phyloP scores from a whole-genome alignment of 495 filamentous ascomycete genomes.

The Viridothelium virens region DNA sequence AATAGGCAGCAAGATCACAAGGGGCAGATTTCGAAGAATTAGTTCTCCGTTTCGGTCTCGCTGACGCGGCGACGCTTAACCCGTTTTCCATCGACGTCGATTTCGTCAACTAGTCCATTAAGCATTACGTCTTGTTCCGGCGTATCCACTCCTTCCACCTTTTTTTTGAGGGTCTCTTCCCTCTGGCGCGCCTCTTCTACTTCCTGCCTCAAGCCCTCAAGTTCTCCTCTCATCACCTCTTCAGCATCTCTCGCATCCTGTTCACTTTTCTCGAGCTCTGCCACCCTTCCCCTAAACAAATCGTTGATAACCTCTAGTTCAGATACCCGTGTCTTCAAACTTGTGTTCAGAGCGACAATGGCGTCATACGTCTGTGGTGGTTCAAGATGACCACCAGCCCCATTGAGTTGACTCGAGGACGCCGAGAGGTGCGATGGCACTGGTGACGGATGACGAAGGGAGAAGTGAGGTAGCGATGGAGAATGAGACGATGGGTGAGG shows the following conservation, averaged over 20 bases:
- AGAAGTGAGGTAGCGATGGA: constrained; percentile 45
- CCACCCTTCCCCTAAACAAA: constrained; percentile 79
- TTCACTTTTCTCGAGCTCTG: constrained; percentile 77
- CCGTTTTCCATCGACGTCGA: background rate
- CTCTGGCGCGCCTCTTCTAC: constrained; percentile 67
- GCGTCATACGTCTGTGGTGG: constrained; percentile 61
- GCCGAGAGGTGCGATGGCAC: constrained; percentile 51
- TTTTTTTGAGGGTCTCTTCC: constrained; percentile 74
- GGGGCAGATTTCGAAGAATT: background rate
- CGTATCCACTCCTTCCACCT: constrained; percentile 68
- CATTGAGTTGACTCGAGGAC: constrained; percentile 42
- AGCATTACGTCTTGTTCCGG: background rate
- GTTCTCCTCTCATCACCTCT: constrained; percentile 47
- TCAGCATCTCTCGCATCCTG: constrained; percentile 54
- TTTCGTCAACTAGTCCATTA: background rate
- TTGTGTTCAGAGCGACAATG: constrained; percentile 32
- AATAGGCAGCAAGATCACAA: background rate
- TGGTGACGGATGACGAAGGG: constrained; percentile 57
- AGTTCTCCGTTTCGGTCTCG: background rate
- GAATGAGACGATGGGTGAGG: constrained; percentile 41
- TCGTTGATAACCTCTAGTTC: constrained; percentile 96
- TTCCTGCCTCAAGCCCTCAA: constrained; percentile 50
- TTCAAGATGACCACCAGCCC: constrained; percentile 55
- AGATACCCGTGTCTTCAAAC: constrained; percentile 30
- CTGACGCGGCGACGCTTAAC: background rate